These are phyloP conservation scores for Cladophialophora bantiana DNA, from an alignment of 2,329 filamentous ascomycete species.

Conservation along the genomic window DNA sequence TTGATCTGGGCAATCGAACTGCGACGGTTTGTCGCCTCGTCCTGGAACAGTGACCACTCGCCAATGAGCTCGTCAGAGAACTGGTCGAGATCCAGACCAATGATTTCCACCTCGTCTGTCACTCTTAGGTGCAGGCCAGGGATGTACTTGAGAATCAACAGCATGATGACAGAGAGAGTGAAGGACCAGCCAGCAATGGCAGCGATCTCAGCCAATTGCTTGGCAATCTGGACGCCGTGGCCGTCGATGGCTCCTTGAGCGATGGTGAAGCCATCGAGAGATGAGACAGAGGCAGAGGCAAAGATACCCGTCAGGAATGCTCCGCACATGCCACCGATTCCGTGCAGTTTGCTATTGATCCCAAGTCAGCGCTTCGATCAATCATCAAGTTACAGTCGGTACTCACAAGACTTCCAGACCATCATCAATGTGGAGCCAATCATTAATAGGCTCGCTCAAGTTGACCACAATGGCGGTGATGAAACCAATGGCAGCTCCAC, in stretches of 20 bases:
- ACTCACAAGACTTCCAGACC: slow-evolving; percentile 62
- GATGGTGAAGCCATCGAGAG: slow-evolving; percentile 59
- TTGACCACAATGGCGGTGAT: slow-evolving; percentile 61
- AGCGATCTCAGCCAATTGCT: slow-evolving; percentile 63
- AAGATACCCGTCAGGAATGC: slow-evolving; percentile 66
- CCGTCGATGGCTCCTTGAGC: slow-evolving; percentile 61
- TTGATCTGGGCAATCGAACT: slow-evolving; percentile 27
- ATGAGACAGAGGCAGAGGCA: slow-evolving; percentile 52
- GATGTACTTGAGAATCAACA: slow-evolving; percentile 57
- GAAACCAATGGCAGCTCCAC: slow-evolving; percentile 64
- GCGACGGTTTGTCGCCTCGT: slow-evolving; percentile 25
- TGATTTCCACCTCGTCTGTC: slow-evolving; percentile 62
- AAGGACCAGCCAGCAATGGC: slow-evolving; percentile 63
- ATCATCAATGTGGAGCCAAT: slow-evolving; percentile 63
- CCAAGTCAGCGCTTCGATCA: background rate
- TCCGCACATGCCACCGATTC: slow-evolving; percentile 61
- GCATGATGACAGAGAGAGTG: slow-evolving; percentile 58
- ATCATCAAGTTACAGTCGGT: background rate
- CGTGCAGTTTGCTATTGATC: slow-evolving; percentile 38
- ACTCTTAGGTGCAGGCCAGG: slow-evolving; percentile 63
- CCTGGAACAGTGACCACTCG: slow-evolving; percentile 50
- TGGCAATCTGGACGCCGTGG: slow-evolving; percentile 62
- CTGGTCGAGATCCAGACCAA: slow-evolving; percentile 62
- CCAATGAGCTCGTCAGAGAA: slow-evolving; percentile 66
- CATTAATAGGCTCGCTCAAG: slow-evolving; percentile 58